Base-by-base conservation (phyloP, 2,329 filamentous ascomycete genomes). In the Nakataea oryzae region DNA sequence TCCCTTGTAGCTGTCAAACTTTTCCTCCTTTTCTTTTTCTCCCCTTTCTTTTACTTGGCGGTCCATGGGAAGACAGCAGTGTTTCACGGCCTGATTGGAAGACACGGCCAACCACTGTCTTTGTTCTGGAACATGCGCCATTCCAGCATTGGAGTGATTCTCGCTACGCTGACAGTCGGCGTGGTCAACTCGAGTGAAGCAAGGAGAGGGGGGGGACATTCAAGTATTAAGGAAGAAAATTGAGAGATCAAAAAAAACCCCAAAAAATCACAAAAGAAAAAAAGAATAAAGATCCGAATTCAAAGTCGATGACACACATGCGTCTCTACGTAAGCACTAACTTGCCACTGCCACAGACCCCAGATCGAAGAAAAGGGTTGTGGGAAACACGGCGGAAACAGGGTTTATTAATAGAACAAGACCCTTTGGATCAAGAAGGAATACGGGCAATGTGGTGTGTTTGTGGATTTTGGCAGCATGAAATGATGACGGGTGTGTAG, bases 181-280 rank as follows among this genome's bases (percentile, higher is more conserved):
- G 41, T 24, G 8, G n/a, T 34, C 5, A 7, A 17, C 7, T 3
- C 4, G 57, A 54, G 29, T 5, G 47, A 26, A 24, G 27, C 21
- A 41, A 17, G 9, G 3, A 76, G 76, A 59, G 75, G 79, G 60
- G 69, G 79, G 60, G 74, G 75, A 64, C 54, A 32, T 7, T 66
- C 64, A 58, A 24, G n/a, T 47, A 60, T 59, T 26, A 58, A 65
- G 55, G 55, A 63, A 62, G 58, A 61, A 58, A 54, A 26, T n/a
- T 54, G 61, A 59, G 17, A 60, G 64, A 58, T 56, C 60, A 60
- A 59, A 55, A 55, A 59, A 14, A 24, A 60, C 24, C 57, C 24
- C 26, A 47, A 54, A 54, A 70, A 66, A 65, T n/a, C n/a, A 63
- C 58, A 63, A 54, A 61, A 41, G 63, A 47, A 57, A 66, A 64